phyloP scores from a whole-genome alignment of 805 yeast species.

The Tetrapisispora phaffii region DNA sequence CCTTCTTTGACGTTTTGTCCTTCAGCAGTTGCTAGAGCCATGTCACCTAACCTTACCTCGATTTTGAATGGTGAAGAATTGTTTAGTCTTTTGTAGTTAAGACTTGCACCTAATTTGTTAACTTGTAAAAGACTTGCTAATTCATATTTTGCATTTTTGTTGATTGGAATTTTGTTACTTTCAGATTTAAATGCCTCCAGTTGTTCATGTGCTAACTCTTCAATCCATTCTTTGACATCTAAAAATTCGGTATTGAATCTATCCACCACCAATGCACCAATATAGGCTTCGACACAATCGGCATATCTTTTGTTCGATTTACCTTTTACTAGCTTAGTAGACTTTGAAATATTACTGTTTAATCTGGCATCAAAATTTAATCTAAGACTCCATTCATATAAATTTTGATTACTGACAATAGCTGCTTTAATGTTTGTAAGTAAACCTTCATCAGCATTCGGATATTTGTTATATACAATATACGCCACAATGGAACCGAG shows the following conservation, averaged over 20 bases:
- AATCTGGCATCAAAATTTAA: conserved; percentile 55
- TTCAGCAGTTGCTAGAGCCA: conserved; percentile 52
- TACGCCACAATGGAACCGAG: conserved; percentile 56
- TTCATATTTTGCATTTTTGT: conserved; percentile 59
- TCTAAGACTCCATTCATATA: conserved; percentile 51
- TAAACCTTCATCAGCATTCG: conserved; percentile 65
- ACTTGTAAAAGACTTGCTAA: conserved; percentile 50
- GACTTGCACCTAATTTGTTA: conserved; percentile 18
- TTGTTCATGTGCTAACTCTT: conserved; percentile 31
- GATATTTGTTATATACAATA: conserved; percentile 52
- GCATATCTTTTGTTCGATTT: conserved; percentile 49
- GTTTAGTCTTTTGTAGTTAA: conserved; percentile 21
- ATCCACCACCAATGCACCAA: conserved; percentile 65
- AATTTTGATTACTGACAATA: conserved; percentile 57
- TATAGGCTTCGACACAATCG: conserved; percentile 82
- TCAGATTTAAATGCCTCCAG: conserved; percentile 6
- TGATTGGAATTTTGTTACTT: conserved; percentile 28
- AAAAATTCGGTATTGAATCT: conserved; percentile 31
- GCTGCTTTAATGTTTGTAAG: conserved; percentile 55
- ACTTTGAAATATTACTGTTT: conserved; percentile 38
- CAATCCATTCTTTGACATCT: conserved; percentile 45
- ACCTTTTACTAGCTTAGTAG: conserved; percentile 39
- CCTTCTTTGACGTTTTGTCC: conserved; percentile 64
- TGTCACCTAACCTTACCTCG: conserved; percentile 48
- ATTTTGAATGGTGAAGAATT: conserved; percentile 40